phyloP scores from a whole-genome alignment of 2,329 filamentous ascomycete genomes.

The Neofusicoccum ribis region DNA sequence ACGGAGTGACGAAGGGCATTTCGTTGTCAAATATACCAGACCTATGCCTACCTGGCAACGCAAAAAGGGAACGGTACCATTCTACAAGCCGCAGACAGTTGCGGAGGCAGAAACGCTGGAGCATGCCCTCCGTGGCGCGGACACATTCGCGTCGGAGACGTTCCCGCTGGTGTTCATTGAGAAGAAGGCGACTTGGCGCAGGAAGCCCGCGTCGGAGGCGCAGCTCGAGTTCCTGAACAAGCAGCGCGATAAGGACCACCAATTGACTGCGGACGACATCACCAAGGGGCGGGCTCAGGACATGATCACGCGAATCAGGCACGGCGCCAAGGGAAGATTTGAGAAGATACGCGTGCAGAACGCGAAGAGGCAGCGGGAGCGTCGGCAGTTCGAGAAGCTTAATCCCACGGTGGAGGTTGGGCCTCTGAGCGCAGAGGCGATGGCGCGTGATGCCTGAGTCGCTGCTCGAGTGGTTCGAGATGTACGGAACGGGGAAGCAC shows the following conservation, averaged over 20 bases:
- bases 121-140: constrained; percentile 79
- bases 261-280: constrained; percentile 57
- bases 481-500: background rate
- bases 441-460: background rate
- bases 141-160: constrained; percentile 70
- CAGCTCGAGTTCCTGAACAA: constrained; percentile 73
- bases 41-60: constrained; percentile 34
- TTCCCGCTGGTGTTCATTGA: constrained; percentile 70
- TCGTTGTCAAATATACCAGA: constrained; percentile 44
- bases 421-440: background rate
- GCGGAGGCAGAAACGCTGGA: constrained; percentile 65
- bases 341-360: constrained; percentile 39
- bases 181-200: constrained; percentile 69
- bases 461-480: background rate
- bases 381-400: constrained; percentile 44
- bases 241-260: constrained; percentile 55
- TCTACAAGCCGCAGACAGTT: constrained; percentile 62
- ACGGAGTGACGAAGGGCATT: constrained; percentile 45
- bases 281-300: constrained; percentile 81
- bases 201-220: constrained; percentile 57
- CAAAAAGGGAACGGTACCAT: background rate
- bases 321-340: constrained; percentile 68
- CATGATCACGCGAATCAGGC: constrained; percentile 89
- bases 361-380: constrained; percentile 34
- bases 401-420: constrained; percentile 15